A percentile compares a stretch with the other conserved stretches of the same genome.
Conservation (phyloP, 2,329 filamentous ascomycete species). For the Teratosphaeria pseudoeucalypti region DNA sequence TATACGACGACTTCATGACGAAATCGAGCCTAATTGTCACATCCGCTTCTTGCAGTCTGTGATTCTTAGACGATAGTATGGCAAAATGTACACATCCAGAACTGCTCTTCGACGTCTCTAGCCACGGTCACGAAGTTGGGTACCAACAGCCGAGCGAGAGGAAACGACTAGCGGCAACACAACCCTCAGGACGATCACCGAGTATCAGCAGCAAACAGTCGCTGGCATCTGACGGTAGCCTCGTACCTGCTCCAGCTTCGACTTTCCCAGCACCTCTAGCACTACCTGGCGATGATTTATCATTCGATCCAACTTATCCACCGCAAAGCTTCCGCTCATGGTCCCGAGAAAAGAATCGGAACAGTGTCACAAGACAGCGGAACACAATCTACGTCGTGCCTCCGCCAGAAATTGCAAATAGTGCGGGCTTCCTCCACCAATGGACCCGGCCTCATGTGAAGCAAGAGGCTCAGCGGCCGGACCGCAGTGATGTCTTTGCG, state of each 20-base stretch:
- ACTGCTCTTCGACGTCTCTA: conserved; percentile 20
- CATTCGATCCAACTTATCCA: conserved; percentile 40
- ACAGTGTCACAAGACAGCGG: conserved; percentile 38
- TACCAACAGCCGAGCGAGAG: conserved; percentile 22
- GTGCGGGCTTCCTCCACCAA: conserved; percentile 29
- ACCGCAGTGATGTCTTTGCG: conserved; percentile 20
- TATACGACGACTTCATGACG: too few relatives aligned
- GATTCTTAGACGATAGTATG: neutral
- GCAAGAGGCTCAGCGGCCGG: neutral
- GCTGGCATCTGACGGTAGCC: neutral
- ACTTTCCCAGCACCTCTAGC: conserved; percentile 50
- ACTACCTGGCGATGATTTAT: conserved; percentile 50
- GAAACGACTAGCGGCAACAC: conserved; percentile 17
- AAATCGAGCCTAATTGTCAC: too few relatives aligned
- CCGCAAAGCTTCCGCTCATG: conserved; percentile 46
- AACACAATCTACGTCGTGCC: conserved; percentile 46
- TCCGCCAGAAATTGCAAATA: conserved; percentile 31
- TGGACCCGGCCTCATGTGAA: conserved; percentile 32
- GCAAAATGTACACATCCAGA: conserved; percentile 5
- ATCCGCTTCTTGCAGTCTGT: too few relatives aligned
- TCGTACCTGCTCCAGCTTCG: neutral
- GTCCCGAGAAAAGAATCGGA: conserved; percentile 37
- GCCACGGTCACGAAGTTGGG: conserved; percentile 26
- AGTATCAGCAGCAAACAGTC: neutral
- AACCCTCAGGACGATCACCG: conserved; percentile 1